phyloP scores from a whole-genome alignment of 805 yeast genomes.

The Zygotorulaspora florentina region DNA sequence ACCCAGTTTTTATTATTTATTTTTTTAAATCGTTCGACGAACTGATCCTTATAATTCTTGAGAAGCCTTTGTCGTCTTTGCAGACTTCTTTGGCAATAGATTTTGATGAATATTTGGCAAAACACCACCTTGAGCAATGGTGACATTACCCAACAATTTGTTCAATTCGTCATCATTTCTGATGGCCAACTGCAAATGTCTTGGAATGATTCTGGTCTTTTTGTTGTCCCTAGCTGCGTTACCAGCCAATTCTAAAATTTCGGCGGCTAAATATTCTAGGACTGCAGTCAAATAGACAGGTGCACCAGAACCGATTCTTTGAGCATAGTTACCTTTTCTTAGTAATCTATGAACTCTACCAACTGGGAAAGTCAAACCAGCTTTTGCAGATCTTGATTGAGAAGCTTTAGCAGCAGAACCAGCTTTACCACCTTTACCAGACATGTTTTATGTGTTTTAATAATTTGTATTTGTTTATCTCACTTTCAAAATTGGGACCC shows the following conservation, averaged over 20 bases:
- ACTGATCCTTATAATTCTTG: slow-evolving; percentile 52
- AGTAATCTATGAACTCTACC: slow-evolving; percentile 97
- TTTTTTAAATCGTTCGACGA: neutral
- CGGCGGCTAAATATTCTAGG: slow-evolving; percentile 95
- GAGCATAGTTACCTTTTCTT: slow-evolving; percentile 97
- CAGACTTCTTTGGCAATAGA: slow-evolving; percentile 78
- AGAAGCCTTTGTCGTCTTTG: slow-evolving; percentile 56
- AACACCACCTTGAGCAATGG: slow-evolving; percentile 99
- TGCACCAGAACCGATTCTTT: slow-evolving; percentile 99
- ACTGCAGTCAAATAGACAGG: slow-evolving; percentile 98
- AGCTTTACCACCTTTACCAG: slow-evolving; percentile 84
- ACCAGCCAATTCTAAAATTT: slow-evolving; percentile 96
- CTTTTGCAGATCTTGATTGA: slow-evolving; percentile 97
- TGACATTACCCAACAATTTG: slow-evolving; percentile 87
- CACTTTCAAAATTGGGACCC: no score
- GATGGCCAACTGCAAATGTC: slow-evolving; percentile 97
- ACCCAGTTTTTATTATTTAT: neutral
- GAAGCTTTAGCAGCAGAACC: slow-evolving; percentile 93
- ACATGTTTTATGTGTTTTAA: slow-evolving; percentile 46
- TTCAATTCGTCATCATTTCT: slow-evolving; percentile 98
- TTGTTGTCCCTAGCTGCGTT: slow-evolving; percentile 99
- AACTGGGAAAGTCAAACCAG: slow-evolving; percentile 98
- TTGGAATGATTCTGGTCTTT: slow-evolving; percentile 98
- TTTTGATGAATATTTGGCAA: slow-evolving; percentile 94
- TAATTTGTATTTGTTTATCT: slow-evolving; percentile 9